Conservation (phyloP, 352 stramenopile species). For the Discostella stelligera region DNA sequence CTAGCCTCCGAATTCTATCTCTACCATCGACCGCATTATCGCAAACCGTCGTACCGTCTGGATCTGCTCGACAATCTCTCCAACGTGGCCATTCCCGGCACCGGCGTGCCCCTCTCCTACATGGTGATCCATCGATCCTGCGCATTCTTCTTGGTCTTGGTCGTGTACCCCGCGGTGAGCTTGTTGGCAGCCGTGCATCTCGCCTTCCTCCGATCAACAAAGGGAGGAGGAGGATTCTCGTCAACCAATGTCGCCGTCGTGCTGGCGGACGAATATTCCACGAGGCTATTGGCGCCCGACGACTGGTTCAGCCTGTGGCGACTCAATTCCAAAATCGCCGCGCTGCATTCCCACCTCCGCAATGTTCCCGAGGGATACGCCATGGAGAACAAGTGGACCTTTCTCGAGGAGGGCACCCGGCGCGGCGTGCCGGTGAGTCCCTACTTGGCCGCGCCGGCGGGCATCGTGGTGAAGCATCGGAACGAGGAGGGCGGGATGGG, state of each 20-base stretch:
- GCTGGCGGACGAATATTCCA: constrained; percentile 82
- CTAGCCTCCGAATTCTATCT: constrained; percentile 91
- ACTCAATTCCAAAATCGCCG: constrained; percentile 89
- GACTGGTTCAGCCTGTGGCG: constrained; percentile 98
- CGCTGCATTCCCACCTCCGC: constrained; percentile 91
- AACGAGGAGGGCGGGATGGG: constrained; percentile 97
- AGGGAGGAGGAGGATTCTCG: too few relatives aligned
- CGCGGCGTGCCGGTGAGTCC: constrained; percentile 89
- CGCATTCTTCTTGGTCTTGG: constrained; percentile 63
- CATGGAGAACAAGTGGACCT: constrained; percentile 99
- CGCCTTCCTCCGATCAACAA: constrained; percentile 58
- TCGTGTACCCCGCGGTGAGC: constrained; percentile 53
- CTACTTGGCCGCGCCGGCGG: constrained; percentile 87
- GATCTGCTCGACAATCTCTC: constrained; percentile 95
- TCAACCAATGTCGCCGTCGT: too few relatives aligned
- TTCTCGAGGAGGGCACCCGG: constrained; percentile 90
- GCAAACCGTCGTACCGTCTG: constrained; percentile 91
- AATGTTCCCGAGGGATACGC: constrained; percentile 88
- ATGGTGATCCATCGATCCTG: constrained; percentile 66
- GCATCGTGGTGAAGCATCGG: constrained; percentile 94
- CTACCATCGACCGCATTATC: constrained; percentile 95
- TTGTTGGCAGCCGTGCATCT: constrained; percentile 60
- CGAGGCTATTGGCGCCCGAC: constrained; percentile 90
- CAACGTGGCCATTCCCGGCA: constrained; percentile 97
- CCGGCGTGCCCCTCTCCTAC: constrained; percentile 87